A percentile compares a stretch with the other conserved stretches of the same genome.
These are phyloP conservation scores for Rubia balearica DNA, from an alignment of 305 asterid species.

Conservation along the genomic window DNA sequence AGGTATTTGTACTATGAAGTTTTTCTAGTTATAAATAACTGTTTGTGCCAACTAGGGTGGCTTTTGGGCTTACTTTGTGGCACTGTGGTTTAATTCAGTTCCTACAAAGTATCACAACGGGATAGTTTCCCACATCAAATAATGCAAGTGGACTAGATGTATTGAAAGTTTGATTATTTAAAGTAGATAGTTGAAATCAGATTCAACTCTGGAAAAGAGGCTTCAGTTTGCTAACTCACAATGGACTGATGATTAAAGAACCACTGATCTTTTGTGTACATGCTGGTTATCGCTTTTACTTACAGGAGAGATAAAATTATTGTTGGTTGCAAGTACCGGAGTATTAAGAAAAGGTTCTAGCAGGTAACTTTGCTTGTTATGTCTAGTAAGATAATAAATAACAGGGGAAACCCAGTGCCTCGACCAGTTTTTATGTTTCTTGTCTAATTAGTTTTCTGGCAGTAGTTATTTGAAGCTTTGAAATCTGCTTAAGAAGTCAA, in stretches of 20 bases:
- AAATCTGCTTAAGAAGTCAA: background rate
- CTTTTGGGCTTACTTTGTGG: background rate
- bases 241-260: background rate
- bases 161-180: background rate
- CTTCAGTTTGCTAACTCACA: background rate
- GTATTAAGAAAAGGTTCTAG: constrained; percentile 59
- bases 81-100: background rate
- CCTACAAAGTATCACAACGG: background rate
- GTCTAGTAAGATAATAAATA: background rate
- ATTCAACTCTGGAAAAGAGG: background rate
- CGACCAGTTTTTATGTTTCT: background rate
- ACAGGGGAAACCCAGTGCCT: background rate
- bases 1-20: background rate
- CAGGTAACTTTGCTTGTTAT: constrained; percentile 37
- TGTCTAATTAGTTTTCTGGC: background rate
- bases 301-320: constrained; percentile 46
- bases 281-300: constrained; percentile 77
- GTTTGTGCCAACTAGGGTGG: background rate
- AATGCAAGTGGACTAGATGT: background rate
- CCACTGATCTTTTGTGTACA: background rate
- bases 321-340: constrained; percentile 76
- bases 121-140: background rate
- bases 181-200: background rate
- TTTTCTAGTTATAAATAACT: background rate
- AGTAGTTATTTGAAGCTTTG: background rate